Percentiles rank a stretch among this genome's conserved stretches.
Evolutionary conservation across 495 filamentous ascomycete genomes (phyloP).

Genomic region (Neurospora discreta): DNA sequence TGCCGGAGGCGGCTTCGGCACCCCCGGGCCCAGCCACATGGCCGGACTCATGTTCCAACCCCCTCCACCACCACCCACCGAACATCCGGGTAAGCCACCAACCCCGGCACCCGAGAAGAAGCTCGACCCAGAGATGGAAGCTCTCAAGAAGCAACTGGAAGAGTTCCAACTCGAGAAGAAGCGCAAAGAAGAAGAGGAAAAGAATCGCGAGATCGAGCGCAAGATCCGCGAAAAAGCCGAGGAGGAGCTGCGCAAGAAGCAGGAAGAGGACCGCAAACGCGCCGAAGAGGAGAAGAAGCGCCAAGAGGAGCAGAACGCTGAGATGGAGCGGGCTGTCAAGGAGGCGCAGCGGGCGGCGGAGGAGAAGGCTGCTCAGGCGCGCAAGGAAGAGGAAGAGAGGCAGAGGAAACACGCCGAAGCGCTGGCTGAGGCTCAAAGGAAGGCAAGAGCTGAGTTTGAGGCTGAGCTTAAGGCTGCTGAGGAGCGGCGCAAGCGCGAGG

Average conservation of each 20-base stretch:
- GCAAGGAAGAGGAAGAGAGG: conserved; percentile 25
- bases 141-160: conserved; percentile 29
- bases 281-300: conserved; percentile 22
- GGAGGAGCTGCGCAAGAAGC: conserved; percentile 23
- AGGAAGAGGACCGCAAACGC: conserved; percentile 26
- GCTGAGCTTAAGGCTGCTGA: conserved; percentile 35
- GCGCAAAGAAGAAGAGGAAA: conserved; percentile 25
- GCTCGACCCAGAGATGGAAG: conserved; percentile 34
- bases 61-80: conserved; percentile 37
- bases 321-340: conserved; percentile 26
- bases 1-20: conserved; percentile 10
- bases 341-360: conserved; percentile 33
- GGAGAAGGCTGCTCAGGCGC: conserved; percentile 27
- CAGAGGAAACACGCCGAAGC: conserved; percentile 22
- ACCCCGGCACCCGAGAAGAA: conserved; percentile 30
- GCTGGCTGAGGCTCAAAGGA: conserved; percentile 1
- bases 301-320: conserved; percentile 20
- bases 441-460: conserved; percentile 26
- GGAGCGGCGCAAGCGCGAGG: conserved; percentile 17
- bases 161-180: conserved; percentile 25
- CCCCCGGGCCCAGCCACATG: conserved; percentile 23
- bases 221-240: conserved; percentile 35
- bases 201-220: conserved; percentile 32
- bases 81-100: conserved; percentile 20
- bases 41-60: conserved; percentile 29